Percentiles rank a stretch among this genome's conserved stretches.
Conservation (phyloP, 2,329 filamentous ascomycete species). For the Dothideomycetidae sp. region DNA sequence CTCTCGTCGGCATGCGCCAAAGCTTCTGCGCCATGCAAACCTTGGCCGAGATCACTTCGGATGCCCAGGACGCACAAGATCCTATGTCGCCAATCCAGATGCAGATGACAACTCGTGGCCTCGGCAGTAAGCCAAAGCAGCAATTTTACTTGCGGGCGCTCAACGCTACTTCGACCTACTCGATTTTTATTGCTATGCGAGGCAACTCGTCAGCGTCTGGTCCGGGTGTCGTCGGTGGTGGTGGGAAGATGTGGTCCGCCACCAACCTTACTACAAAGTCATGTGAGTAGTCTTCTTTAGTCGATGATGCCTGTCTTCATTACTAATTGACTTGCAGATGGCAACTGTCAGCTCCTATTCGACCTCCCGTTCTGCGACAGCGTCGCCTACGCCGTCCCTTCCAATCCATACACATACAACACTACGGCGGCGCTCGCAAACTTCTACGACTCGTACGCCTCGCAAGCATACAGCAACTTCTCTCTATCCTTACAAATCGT, state of each 20-base stretch:
- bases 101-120: constrained; percentile 54
- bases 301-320: constrained; percentile 6
- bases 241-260: constrained; percentile 57
- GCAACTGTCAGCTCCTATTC: constrained; percentile 74
- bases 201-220: constrained; percentile 40
- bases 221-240: constrained; percentile 48
- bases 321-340: constrained; percentile 34
- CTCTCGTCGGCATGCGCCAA: constrained; percentile 54
- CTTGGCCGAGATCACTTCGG: constrained; percentile 42
- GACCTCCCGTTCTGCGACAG: constrained; percentile 80
- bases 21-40: constrained; percentile 71
- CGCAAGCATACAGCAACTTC: constrained; percentile 59
- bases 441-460: constrained; percentile 67
- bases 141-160: constrained; percentile 75
- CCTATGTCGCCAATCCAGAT: constrained; percentile 25
- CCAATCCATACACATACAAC: constrained; percentile 51
- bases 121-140: constrained; percentile 58
- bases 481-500: constrained; percentile 69
- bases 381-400: constrained; percentile 81
- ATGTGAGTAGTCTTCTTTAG: constrained; percentile 40
- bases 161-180: constrained; percentile 56
- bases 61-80: constrained; percentile 31
- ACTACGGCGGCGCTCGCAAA: constrained; percentile 47
- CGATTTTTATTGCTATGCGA: constrained; percentile 55
- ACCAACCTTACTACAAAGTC: constrained; percentile 67